phyloP scores from a whole-genome alignment of 257 asterid species.

The Asclepias syriaca region DNA sequence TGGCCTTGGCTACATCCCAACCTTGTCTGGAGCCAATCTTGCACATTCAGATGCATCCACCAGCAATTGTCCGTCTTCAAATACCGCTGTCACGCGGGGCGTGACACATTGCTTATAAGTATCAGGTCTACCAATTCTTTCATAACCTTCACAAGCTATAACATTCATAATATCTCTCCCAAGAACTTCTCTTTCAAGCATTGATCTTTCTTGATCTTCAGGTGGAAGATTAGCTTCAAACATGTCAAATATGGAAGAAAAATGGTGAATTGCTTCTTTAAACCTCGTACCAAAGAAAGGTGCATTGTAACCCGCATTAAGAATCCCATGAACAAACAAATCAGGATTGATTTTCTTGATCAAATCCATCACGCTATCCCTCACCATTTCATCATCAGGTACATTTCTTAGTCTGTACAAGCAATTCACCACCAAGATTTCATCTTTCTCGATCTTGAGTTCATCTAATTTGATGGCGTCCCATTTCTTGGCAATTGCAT shows the following conservation, averaged over 20 bases:
- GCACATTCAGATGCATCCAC: too few species aligned
- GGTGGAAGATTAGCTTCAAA: slow-evolving; percentile 40
- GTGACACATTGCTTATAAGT: too few species aligned
- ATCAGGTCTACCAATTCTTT: slow-evolving; percentile 47
- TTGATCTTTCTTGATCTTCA: slow-evolving; percentile 37
- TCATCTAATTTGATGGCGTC: slow-evolving; percentile 41
- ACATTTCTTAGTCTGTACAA: slow-evolving; percentile 46
- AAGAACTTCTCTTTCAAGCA: slow-evolving; percentile 40
- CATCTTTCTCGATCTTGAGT: slow-evolving; percentile 42
- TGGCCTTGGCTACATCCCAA: too few species aligned
- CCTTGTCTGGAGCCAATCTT: too few species aligned
- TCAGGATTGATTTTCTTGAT: slow-evolving; percentile 37
- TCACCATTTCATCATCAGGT: slow-evolving; percentile 35
- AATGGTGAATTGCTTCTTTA: slow-evolving; percentile 43
- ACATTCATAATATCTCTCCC: slow-evolving; percentile 54
- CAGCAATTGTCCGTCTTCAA: too few species aligned
- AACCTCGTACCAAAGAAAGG: slow-evolving; percentile 40
- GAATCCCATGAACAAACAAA: slow-evolving; percentile 41
- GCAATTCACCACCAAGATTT: slow-evolving; percentile 54
- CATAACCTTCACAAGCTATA: slow-evolving; percentile 49
- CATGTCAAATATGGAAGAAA: slow-evolving; percentile 52
- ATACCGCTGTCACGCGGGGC: too few species aligned
- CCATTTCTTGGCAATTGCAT: slow-evolving; percentile 59
- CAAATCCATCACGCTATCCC: slow-evolving; percentile 36
- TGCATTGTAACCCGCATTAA: slow-evolving; percentile 37